Evolutionary conservation across 2,329 filamentous ascomycete genomes (phyloP), one percentile per base, ranked within the genome.

Genomic region (Aspergillus persii): DNA sequence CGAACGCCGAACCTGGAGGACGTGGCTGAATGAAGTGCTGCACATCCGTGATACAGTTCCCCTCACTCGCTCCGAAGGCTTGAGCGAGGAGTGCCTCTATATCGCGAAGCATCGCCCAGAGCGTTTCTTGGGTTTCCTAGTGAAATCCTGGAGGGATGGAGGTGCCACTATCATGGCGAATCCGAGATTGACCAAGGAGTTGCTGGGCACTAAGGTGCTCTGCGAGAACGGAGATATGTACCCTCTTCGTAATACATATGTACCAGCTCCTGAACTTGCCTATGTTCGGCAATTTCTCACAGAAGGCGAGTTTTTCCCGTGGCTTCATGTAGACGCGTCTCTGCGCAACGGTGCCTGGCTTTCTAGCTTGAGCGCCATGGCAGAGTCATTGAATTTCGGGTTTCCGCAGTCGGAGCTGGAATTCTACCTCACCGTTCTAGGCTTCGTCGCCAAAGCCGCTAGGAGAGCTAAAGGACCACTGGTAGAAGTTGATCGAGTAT

Each of bases 251-350:
- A 23, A 18, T 29, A 53, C 57, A 57, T 62, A 59, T n/a, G 8
- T 62, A 4, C 54, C 30, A 6, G 15, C 51, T 6, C 29, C 50
- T n/a, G n/a, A 59, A 26, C 46, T 54, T 23, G 57, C 39, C 4
- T 52, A 57, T 53, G 39, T 41, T 4, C 7, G 46, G 4, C 9
- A 26, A 29, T 62, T 62, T n/a, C 30, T 62, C 2, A 9, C 6
- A 8, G 50, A 53, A 41, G 11, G 11, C 7, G 53, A 59, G 8
- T 54, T 54, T 33, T 62, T 59, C 39, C 60, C 60, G n/a, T 62
- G 57, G 57, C 41, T 62, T 18, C 27, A 57, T 2, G 23, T 30
- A 4, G 57, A 59, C 12, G 29, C 41, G 0, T 51, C 54, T 1
- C 11, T 58, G 8, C 18, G 29, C 26, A 33, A 33, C 23, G 9